phyloP scores from a whole-genome alignment of 805 yeast genomes.

The Suhomyces prunicola region DNA sequence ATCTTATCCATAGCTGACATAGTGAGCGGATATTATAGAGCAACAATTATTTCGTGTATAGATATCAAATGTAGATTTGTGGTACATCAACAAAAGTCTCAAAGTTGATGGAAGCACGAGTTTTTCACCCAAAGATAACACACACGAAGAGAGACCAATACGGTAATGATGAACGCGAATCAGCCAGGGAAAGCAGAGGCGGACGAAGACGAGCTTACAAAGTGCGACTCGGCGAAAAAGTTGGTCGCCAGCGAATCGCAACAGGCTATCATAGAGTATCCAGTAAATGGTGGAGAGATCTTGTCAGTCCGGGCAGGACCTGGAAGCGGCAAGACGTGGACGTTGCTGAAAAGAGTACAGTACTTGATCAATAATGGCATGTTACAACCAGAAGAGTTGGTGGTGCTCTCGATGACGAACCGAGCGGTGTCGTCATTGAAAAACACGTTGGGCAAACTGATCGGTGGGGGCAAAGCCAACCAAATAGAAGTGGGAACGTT shows the following conservation, averaged over 20 bases:
- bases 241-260: slow-evolving; percentile 33
- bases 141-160: background rate
- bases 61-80: no score
- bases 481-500: slow-evolving; percentile 53
- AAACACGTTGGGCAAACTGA: slow-evolving; percentile 23
- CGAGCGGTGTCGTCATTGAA: slow-evolving; percentile 55
- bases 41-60: background rate
- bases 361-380: slow-evolving; percentile 37
- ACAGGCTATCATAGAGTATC: slow-evolving; percentile 40
- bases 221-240: background rate
- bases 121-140: background rate
- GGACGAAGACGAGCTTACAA: background rate
- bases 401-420: slow-evolving; percentile 67
- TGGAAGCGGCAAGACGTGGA: slow-evolving; percentile 69
- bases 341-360: slow-evolving; percentile 53
- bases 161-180: background rate
- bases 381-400: slow-evolving; percentile 50
- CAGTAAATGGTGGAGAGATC: slow-evolving; percentile 37
- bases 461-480: slow-evolving; percentile 32
- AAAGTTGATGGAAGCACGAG: background rate
- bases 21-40: background rate
- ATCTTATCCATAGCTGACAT: slow-evolving; percentile 13
- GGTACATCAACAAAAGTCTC: background rate
- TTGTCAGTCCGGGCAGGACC: slow-evolving; percentile 65
- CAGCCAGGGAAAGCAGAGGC: background rate